Conservation (phyloP, 345 rosid species). For the Dipteronia dyeriana region DNA sequence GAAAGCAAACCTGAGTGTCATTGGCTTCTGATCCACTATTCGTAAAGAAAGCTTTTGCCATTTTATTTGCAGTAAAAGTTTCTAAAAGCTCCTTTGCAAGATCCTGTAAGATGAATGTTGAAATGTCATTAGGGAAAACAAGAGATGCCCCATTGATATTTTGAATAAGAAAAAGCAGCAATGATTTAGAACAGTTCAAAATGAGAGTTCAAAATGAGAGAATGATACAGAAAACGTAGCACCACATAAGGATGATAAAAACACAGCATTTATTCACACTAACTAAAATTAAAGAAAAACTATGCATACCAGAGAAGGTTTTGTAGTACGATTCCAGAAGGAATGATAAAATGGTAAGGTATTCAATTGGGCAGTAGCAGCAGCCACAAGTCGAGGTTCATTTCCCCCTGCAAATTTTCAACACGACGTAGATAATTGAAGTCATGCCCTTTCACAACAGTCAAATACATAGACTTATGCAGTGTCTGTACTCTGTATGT, state of each 20-base stretch:
- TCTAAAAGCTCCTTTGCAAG: slow-evolving; percentile 90
- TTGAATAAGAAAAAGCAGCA: slow-evolving; percentile 6
- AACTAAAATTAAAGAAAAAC: slow-evolving; percentile 6
- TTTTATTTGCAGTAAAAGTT: slow-evolving; percentile 75
- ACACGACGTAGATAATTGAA: slow-evolving; percentile 9
- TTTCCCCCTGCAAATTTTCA: slow-evolving; percentile 68
- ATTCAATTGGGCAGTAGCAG: slow-evolving; percentile 74
- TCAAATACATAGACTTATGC: neutral
- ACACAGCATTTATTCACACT: neutral
- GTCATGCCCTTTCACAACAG: neutral
- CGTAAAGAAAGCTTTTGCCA: slow-evolving; percentile 89
- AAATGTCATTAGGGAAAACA: neutral
- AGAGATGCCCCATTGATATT: slow-evolving; percentile 12
- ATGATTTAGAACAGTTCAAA: neutral
- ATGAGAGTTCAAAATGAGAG: neutral
- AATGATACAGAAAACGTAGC: neutral
- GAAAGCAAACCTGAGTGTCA: slow-evolving; percentile 76
- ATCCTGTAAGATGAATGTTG: slow-evolving; percentile 54
- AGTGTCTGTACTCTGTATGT: neutral
- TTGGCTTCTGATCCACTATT: slow-evolving; percentile 99
- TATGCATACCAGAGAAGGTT: slow-evolving; percentile 79
- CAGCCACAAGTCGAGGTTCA: slow-evolving; percentile 86
- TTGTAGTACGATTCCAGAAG: slow-evolving; percentile 96
- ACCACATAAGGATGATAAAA: neutral
- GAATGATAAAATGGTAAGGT: slow-evolving; percentile 94